Conservation (phyloP, 495 filamentous ascomycete species). For the Podospora pseudocomata region DNA sequence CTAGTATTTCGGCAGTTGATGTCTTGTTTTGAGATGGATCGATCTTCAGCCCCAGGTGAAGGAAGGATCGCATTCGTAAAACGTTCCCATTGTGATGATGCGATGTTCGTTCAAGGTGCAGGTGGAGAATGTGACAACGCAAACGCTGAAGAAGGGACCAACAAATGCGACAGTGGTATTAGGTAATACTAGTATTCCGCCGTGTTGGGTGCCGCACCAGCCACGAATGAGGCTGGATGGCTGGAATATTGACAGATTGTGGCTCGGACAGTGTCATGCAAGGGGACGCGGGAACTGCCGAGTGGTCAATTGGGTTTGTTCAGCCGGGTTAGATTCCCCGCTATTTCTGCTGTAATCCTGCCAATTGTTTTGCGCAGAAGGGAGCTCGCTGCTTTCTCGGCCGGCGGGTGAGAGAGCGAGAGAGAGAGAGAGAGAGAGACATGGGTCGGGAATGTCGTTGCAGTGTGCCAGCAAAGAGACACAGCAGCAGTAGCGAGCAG, state of each 20-base stretch:
- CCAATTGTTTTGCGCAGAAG: not conserved
- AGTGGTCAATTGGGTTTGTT: not conserved
- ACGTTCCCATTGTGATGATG: not conserved
- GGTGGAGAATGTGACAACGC: not conserved
- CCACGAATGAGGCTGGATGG: not conserved
- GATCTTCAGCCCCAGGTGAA: no score
- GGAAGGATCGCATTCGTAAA: no score
- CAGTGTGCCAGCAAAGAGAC: not conserved
- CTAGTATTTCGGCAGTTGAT: no score
- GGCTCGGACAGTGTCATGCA: not conserved
- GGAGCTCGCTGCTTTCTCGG: not conserved
- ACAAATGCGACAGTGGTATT: not conserved
- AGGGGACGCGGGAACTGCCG: not conserved
- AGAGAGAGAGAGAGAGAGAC: not conserved
- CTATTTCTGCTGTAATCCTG: not conserved
- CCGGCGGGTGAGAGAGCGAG: not conserved
- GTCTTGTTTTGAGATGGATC: no score
- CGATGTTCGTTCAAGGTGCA: not conserved
- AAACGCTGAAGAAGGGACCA: not conserved
- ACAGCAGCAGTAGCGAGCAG: not conserved
- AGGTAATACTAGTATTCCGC: not conserved
- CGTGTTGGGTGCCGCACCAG: not conserved
- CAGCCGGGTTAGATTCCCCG: not conserved
- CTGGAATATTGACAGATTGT: not conserved
- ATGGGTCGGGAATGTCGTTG: not conserved